Percentiles rank a stretch among this genome's conserved stretches.
phyloP scores from a whole-genome alignment of 768 basidiomycete species.

The Mycena haematopus region DNA sequence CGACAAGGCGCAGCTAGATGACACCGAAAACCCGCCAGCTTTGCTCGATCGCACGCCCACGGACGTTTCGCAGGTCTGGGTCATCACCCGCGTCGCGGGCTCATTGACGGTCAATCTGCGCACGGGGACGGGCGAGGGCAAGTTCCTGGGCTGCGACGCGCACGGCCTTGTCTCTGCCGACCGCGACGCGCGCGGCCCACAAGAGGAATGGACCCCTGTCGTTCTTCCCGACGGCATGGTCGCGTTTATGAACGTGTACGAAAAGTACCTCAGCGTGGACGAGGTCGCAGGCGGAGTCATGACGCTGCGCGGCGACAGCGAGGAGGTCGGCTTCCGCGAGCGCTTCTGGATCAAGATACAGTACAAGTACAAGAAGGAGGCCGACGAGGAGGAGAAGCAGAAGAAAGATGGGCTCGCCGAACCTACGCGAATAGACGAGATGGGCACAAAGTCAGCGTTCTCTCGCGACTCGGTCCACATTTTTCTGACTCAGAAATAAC shows the following conservation, averaged over 20 bases:
- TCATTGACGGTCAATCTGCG: conserved; percentile 85
- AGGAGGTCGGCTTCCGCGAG: conserved; percentile 84
- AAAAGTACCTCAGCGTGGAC: conserved; percentile 85
- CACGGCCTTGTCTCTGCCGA: conserved; percentile 86
- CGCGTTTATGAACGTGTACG: conserved; percentile 87
- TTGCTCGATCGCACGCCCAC: conserved; percentile 74
- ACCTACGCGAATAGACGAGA: conserved; percentile 70
- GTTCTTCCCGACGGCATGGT: conserved; percentile 85
- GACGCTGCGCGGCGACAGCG: conserved; percentile 82
- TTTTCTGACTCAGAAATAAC: conserved; percentile 18
- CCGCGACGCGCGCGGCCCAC: conserved; percentile 88
- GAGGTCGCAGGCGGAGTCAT: conserved; percentile 85
- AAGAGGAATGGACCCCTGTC: conserved; percentile 93
- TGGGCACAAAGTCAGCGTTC: conserved; percentile 68
- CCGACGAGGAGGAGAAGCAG: conserved; percentile 78
- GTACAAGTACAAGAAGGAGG: conserved; percentile 87
- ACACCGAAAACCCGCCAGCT: conserved; percentile 46
- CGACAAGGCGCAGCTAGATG: conserved; percentile 54
- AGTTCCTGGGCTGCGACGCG: conserved; percentile 88
- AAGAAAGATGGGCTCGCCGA: conserved; percentile 63
- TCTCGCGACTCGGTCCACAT: conserved; percentile 7
- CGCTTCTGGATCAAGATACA: conserved; percentile 92
- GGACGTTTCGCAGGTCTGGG: conserved; percentile 92
- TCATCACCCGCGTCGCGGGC: conserved; percentile 84
- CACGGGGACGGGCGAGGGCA: conserved; percentile 86